These are phyloP conservation scores for Allantophomopsis lycopodina DNA, from an alignment of 2,329 filamentous ascomycete species.

Conservation along the genomic window DNA sequence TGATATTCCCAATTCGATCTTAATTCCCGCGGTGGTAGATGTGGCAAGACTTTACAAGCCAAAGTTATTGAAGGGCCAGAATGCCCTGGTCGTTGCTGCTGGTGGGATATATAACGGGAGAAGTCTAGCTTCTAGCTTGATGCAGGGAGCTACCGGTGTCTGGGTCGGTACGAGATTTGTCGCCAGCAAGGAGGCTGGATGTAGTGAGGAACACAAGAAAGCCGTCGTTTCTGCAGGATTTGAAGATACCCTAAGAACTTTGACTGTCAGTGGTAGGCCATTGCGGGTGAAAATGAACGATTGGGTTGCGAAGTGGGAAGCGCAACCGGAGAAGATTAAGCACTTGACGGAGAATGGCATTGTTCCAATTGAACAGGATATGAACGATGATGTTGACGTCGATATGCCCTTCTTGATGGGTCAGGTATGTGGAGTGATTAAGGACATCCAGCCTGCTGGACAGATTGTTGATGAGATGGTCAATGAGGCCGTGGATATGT, in stretches of 20 bases:
- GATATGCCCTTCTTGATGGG: slow-evolving; percentile 90
- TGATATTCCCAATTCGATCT: slow-evolving; percentile 70
- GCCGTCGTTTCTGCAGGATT: slow-evolving; percentile 70
- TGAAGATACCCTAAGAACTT: slow-evolving; percentile 67
- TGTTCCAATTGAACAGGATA: slow-evolving; percentile 69
- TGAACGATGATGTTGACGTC: slow-evolving; percentile 70
- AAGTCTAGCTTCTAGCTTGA: slow-evolving; percentile 65
- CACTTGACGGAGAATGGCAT: slow-evolving; percentile 63
- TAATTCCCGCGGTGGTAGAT: slow-evolving; percentile 80
- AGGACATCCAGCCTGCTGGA: slow-evolving; percentile 64
- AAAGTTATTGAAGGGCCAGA: slow-evolving; percentile 50
- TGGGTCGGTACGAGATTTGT: slow-evolving; percentile 96
- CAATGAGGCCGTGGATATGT: slow-evolving; percentile 52
- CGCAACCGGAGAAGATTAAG: slow-evolving; percentile 58
- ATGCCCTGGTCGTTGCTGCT: slow-evolving; percentile 74
- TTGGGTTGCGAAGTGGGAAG: slow-evolving; percentile 74
- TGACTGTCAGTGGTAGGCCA: slow-evolving; percentile 73
- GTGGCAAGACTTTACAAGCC: slow-evolving; percentile 57
- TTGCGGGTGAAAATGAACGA: slow-evolving; percentile 71
- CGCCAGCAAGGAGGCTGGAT: slow-evolving; percentile 67
- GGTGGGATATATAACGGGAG: slow-evolving; percentile 79
- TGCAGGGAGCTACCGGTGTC: slow-evolving; percentile 78
- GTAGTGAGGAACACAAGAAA: slow-evolving; percentile 70
- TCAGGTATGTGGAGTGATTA: slow-evolving; percentile 72
- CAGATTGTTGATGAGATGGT: slow-evolving; percentile 91